Evolutionary conservation across 2,329 filamentous ascomycete species (phyloP).

Genomic region (Periconia sp.): DNA sequence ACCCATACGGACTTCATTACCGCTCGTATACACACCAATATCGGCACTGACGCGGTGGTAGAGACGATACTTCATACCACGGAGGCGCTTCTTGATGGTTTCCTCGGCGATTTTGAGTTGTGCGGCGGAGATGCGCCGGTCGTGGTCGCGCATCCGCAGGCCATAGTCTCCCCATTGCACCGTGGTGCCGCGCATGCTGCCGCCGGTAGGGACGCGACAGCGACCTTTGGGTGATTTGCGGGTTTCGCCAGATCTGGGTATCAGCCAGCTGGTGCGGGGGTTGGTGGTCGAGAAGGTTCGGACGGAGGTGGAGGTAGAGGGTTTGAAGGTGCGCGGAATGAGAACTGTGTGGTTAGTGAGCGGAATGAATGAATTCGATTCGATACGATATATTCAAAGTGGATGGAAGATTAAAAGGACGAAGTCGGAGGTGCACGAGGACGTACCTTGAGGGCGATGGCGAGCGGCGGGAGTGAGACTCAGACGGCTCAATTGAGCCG

Average conservation of each 20-base stretch:
- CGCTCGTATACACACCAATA: conserved; percentile 91
- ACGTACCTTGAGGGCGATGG: conserved; percentile 14
- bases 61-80: conserved; percentile 88
- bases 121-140: conserved; percentile 82
- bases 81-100: conserved; percentile 83
- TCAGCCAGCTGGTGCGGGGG: conserved; percentile 71
- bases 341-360: conserved; percentile 12
- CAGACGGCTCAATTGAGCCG: conserved; percentile 36
- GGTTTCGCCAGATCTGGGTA: conserved; percentile 75
- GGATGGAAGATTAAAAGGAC: no score
- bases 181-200: conserved; percentile 88
- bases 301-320: conserved; percentile 32
- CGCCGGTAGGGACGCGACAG: conserved; percentile 84
- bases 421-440: conserved; percentile 14
- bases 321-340: conserved; percentile 22
- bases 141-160: conserved; percentile 88
- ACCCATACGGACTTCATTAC: conserved; percentile 98
- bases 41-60: conserved; percentile 92
- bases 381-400: no score
- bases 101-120: conserved; percentile 91
- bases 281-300: conserved; percentile 75
- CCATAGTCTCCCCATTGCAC: conserved; percentile 97
- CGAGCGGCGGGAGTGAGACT: conserved; percentile 15
- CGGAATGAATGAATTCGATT: no score
- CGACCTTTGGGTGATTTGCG: conserved; percentile 89